Evolutionary conservation across 441 rosid species (phyloP).

Genomic region (Erodium texanum): DNA sequence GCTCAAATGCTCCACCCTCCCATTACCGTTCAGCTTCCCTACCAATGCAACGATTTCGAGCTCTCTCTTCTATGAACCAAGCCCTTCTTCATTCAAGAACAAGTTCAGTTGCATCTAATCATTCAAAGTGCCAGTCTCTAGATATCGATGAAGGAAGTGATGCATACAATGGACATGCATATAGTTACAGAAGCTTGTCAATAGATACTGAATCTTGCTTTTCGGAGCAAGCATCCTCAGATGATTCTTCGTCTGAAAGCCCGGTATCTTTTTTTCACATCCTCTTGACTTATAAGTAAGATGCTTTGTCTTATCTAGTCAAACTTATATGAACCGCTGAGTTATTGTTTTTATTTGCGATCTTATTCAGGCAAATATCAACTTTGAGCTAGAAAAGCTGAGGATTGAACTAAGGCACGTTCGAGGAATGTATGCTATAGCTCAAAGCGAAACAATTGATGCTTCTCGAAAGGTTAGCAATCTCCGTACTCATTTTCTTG

Average conservation of each 20-base stretch:
- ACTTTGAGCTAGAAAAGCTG: constrained; percentile 74
- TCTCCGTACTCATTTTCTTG: constrained; percentile 11
- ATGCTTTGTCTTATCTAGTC: too few species aligned
- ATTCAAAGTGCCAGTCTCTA: constrained; percentile 32
- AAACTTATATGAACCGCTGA: too few species aligned
- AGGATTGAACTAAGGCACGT: constrained; percentile 72
- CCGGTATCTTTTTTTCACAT: constrained; percentile 18
- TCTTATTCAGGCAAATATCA: constrained; percentile 19
- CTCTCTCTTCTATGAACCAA: constrained; percentile 35
- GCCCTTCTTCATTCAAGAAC: constrained; percentile 23
- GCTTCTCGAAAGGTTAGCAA: constrained; percentile 62
- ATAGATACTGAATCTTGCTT: constrained; percentile 38
- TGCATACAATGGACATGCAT: constrained; percentile 27
- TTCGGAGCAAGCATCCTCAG: constrained; percentile 46
- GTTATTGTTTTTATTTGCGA: too few species aligned
- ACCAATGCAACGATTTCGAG: constrained; percentile 39
- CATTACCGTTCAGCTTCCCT: constrained; percentile 32
- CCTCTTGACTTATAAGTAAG: too few species aligned
- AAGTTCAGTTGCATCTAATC: constrained; percentile 26
- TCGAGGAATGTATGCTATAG: constrained; percentile 61
- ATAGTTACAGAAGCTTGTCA: constrained; percentile 35
- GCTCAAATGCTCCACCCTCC: constrained; percentile 26
- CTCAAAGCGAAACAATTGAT: constrained; percentile 64
- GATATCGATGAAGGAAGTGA: constrained; percentile 33
- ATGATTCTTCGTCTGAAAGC: constrained; percentile 32